phyloP scores from a whole-genome alignment of 208 protist species.

The Leishmania aethiopica region DNA sequence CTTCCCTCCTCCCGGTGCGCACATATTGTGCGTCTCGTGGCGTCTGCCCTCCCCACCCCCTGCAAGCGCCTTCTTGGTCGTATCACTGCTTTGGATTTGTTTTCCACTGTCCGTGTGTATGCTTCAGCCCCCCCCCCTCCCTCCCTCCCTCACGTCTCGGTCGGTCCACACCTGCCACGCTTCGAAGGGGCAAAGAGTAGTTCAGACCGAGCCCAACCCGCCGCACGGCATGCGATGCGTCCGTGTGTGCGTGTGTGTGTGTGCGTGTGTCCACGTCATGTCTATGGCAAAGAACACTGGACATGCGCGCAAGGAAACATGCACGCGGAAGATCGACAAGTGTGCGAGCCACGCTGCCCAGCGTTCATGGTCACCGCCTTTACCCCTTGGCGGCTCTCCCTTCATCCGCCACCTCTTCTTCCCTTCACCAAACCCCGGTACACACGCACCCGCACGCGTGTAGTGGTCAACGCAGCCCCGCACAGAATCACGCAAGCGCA shows the following conservation, averaged over 20 bases:
- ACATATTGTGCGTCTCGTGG: background rate
- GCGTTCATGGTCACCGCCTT: background rate
- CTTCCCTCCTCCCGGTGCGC: background rate
- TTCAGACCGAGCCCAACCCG: background rate
- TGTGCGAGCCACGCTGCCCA: background rate
- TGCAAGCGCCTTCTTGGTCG: background rate
- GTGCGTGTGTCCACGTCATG: background rate
- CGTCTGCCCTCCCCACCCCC: background rate
- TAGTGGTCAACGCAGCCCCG: background rate
- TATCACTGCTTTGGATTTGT: background rate
- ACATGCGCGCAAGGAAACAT: background rate
- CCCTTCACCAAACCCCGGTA: background rate
- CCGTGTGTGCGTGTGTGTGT: background rate
- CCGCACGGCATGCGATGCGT: too few species aligned
- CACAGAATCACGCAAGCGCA: background rate
- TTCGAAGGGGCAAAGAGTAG: background rate
- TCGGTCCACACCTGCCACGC: background rate
- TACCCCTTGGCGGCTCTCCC: background rate
- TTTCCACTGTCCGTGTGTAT: background rate
- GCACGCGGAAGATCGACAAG: background rate
- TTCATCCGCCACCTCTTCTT: background rate
- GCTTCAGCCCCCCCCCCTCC: background rate
- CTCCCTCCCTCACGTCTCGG: background rate
- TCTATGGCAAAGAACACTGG: background rate
- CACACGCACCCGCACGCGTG: background rate